Base-by-base conservation (phyloP, 495 filamentous ascomycete genomes). In the Pyrenopolyporus hunteri region DNA sequence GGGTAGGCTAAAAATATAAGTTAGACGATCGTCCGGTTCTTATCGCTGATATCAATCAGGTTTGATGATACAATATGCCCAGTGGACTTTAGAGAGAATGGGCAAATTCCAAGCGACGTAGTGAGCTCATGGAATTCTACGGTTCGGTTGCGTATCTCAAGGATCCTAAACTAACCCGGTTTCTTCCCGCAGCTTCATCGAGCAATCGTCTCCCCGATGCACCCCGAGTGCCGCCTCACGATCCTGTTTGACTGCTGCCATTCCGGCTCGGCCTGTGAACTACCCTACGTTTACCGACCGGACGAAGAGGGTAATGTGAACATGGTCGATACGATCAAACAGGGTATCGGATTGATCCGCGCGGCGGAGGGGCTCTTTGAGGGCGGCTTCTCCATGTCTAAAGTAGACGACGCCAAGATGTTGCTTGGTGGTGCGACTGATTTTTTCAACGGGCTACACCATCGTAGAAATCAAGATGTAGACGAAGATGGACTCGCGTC, bases 221-320 rank as follows among this genome's bases (percentile, higher is more conserved):
- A 77, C 23, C 75, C 81, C 0, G 72, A 59, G 6, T 78, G 75
- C 43, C 80, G 80, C 3, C 74, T 87, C 17, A 83, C 82, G 51
- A 76, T 85, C 44, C 69, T 87, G 20, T 81, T 87, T 57, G 84
- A 87, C 64, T 87, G 83, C 72, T 87, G 84, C 68, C 84, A 87
- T 63, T 81, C 77, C n/a, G 84, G 84, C 45, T 84, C 82, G 0
- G 83, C 82, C 0, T 72, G 83, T 49, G 84, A 87, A 52, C 70
- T 87, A 0, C 83, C 84, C 3, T 86, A 80, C 57, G 80, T 85
- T 13, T 87, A 80, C 67, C 77, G 76, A 6, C 78, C 80, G 2
- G 79, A 85, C 64, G 76, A 75, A 19, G 72, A 81, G 14, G 83
- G 83, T 52, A 78, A 84, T 56, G 78, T 85, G 39, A 81, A 74